Evolutionary conservation across 805 yeast species (phyloP), one percentile per base, ranked within the genome.

Genomic region (Pachysolen tannophilus): DNA sequence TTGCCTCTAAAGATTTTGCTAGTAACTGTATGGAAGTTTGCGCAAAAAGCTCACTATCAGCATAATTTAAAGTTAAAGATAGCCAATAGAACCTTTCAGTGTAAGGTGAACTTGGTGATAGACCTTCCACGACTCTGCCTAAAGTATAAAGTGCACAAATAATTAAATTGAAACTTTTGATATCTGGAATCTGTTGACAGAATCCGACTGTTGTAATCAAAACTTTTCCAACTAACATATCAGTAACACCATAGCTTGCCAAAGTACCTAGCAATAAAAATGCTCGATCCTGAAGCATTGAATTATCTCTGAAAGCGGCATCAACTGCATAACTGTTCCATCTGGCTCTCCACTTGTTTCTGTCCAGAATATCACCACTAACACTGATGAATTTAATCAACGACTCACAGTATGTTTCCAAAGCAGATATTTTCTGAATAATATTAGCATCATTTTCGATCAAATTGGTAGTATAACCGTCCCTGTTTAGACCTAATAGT

Each of bases 401-500:
- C 26, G 64, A 56, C 15, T 71, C 74, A 43, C 83, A 75, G 20
- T 82, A 66, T 6, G 71, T 62, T 35, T 82, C 83, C 47, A 82
- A 65, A 10, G 69, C 60, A 25, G 61, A 54, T 0, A 68, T 62
- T 27, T 64, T 58, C 41, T 62, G 69, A 34, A 50, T 63, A 67
- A 43, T 48, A 40, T 38, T 64, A 33, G 44, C 40, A 2, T 55
- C 56, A 11, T 38, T 27, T 56, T 67, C 14, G 34, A 35, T 19
- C 63, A 55, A 18, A 50, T 56, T 31, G 21, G 31, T 16, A n/a
- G 65, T 58, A 15, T 66, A 57, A 20, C 58, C 66, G 21, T 69
- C 73, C 49, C 82, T 71, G 5, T 75, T 76, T 42, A 81, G 61
- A 0, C 90, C 90, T 56, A 80, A 80, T 38, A 82, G 58, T 65